phyloP scores from a whole-genome alignment of 371 early-diverging fungal genomes.

The Blakeslea trispora region DNA sequence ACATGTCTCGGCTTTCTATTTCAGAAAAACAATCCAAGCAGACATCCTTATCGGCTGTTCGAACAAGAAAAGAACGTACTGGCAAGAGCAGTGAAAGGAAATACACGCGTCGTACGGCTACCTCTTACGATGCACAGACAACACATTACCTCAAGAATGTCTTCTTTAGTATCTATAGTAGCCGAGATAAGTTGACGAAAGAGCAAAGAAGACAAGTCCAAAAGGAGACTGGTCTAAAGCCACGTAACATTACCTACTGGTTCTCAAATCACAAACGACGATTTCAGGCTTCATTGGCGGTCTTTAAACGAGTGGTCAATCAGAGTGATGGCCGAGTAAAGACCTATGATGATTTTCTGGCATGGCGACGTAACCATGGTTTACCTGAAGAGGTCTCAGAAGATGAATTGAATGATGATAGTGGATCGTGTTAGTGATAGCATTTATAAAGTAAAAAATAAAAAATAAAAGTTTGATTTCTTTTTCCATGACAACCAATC shows the following conservation, averaged over 20 bases:
- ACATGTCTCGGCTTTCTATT: too few relatives aligned
- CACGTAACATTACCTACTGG: conserved; percentile 54
- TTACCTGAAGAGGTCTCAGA: conserved; percentile 29
- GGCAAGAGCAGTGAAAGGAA: not conserved
- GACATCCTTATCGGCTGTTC: too few relatives aligned
- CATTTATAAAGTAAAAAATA: too few relatives aligned
- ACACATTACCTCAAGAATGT: conserved; percentile 43
- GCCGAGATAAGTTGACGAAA: conserved; percentile 43
- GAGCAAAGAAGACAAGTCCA: conserved; percentile 39
- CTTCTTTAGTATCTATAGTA: conserved; percentile 45
- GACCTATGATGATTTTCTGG: conserved; percentile 45
- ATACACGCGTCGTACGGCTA: conserved; percentile 36
- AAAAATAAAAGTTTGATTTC: too few relatives aligned
- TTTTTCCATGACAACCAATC: too few relatives aligned
- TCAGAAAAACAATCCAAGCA: too few relatives aligned
- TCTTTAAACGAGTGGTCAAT: conserved; percentile 29
- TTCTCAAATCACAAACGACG: conserved; percentile 53
- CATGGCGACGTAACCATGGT: conserved; percentile 31
- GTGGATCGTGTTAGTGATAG: too few relatives aligned
- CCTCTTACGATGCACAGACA: conserved; percentile 46
- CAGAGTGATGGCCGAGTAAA: conserved; percentile 29
- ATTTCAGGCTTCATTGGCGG: conserved; percentile 30
- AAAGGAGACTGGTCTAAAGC: conserved; percentile 38
- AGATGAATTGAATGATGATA: conserved; percentile 1
- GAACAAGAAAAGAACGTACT: not conserved